Base-by-base conservation (phyloP, 2,329 filamentous ascomycete genomes). In the Oidium heveae region DNA sequence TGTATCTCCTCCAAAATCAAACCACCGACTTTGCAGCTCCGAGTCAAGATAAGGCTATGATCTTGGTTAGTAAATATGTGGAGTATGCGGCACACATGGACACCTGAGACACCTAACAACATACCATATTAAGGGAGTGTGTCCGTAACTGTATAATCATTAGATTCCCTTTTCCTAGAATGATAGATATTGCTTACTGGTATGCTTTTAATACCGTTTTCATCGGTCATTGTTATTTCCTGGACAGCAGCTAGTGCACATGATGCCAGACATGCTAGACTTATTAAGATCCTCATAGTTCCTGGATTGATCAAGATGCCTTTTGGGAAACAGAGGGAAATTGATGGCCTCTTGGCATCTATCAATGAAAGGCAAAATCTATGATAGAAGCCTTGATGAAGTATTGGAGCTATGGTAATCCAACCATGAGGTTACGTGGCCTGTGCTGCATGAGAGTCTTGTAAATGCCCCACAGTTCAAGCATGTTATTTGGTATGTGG, bases 1-100 rank as follows among this genome's bases (percentile, higher is more conserved):
- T 43, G 89, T 86, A 71, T 94, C 87, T 66, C 89, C 91, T 66
- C 91, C 91, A 76, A 93, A 98, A 71, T 98, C 91, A 70, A 89
- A 98, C 89, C 91, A 98, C 66, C 91, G 82, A 71, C 86, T 94
- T 71, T 93, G 84, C 82, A 96, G 88, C 68, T 96, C 91, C 57
- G 87, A 91, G 71, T 98, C 91, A 63, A 98, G 79, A 70, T 95
- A 98, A 58, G 91, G 91, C 84, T 95, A 65, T 57, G 33, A 55
- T 39, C 36, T 39, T 13, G 36, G 16, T 39, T 39, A 39, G 10
- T 39, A 39, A 2, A 39, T 39, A n/a, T 39, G 12, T n/a, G 12
- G 9, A n/a, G 4, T 4, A 9, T n/a, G 9, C 16, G 10, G 12
- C 16, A 13, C 12, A 13, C 2, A 2, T 39, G 16, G 12, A 4